Conservation (phyloP, 192 early-diverging fungal genomes). For the Cladochytrium replicatum region DNA sequence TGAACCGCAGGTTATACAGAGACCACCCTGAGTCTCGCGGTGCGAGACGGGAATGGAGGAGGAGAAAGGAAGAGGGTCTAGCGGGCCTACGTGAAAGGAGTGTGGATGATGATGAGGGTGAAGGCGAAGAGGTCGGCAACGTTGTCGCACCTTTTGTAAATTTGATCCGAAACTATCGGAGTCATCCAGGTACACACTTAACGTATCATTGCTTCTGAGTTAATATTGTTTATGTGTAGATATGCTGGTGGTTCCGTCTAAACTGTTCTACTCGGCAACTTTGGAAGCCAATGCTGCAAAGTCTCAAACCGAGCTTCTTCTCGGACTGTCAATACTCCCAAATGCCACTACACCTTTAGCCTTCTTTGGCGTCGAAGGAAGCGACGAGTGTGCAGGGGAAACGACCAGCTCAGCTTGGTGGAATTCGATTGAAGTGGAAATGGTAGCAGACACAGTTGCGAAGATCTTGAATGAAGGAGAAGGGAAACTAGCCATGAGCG, state of each 20-base stretch:
- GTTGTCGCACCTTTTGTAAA: slow-evolving; percentile 30
- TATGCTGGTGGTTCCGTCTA: slow-evolving; percentile 41
- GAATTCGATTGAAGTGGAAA: slow-evolving; percentile 33
- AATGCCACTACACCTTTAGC: slow-evolving; percentile 37
- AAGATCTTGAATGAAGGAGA: slow-evolving; percentile 9
- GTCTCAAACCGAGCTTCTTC: slow-evolving; percentile 21
- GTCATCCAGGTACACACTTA: slow-evolving; percentile 20
- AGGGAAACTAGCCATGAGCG: slow-evolving; percentile 16
- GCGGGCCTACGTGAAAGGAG: background rate
- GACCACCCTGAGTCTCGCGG: slow-evolving; percentile 28
- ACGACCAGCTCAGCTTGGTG: slow-evolving; percentile 35
- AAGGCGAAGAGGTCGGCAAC: slow-evolving; percentile 7
- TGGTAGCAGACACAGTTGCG: slow-evolving; percentile 29
- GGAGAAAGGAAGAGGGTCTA: slow-evolving; percentile 10
- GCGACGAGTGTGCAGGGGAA: slow-evolving; percentile 10
- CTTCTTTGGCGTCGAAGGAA: slow-evolving; percentile 39
- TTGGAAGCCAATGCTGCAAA: slow-evolving; percentile 26
- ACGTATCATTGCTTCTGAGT: background rate
- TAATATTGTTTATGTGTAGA: background rate
- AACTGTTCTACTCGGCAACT: slow-evolving; percentile 36
- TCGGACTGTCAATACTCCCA: slow-evolving; percentile 21
- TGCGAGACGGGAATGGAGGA: background rate
- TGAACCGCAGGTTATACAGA: slow-evolving; percentile 26
- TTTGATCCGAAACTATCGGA: slow-evolving; percentile 38
- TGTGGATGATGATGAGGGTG: slow-evolving; percentile 4